Conservation (phyloP, 169 alveolate genomes). For the Babesia ovis region DNA sequence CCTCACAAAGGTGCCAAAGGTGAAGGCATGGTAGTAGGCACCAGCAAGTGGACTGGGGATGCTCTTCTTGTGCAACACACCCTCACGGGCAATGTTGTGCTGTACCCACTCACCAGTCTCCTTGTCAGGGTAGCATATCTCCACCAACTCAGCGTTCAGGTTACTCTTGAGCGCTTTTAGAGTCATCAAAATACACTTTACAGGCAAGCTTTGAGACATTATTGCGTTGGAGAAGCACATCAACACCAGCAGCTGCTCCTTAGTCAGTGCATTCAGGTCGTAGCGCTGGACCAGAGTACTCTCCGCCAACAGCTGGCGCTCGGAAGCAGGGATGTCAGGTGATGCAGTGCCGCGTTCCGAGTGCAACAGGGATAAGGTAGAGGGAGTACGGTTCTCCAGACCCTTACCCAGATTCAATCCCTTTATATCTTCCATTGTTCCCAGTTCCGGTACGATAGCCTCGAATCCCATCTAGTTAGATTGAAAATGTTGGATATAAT, state of each 20-base stretch:
- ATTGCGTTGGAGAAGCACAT: constrained; percentile 52
- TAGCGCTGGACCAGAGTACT: constrained; percentile 13
- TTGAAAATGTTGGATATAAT: neutral
- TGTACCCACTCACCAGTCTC: constrained; percentile 39
- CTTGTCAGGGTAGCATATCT: constrained; percentile 58
- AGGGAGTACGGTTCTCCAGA: neutral
- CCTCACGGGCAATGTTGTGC: constrained; percentile 52
- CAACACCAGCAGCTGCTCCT: constrained; percentile 53
- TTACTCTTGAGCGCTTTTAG: constrained; percentile 42
- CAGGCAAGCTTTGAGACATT: constrained; percentile 54
- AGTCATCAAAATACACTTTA: constrained; percentile 55
- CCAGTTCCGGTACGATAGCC: neutral
- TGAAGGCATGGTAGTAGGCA: constrained; percentile 27
- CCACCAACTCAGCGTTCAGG: constrained; percentile 45
- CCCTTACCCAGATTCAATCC: neutral
- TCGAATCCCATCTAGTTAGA: no score
- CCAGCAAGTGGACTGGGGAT: constrained; percentile 25
- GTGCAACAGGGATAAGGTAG: neutral
- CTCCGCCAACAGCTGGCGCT: neutral
- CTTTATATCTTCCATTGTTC: constrained; percentile 2
- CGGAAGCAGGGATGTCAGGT: neutral
- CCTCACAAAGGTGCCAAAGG: constrained; percentile 22
- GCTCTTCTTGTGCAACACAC: constrained; percentile 58
- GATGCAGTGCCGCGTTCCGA: neutral
- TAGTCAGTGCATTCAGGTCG: constrained; percentile 42